Evolutionary conservation across 1,284 basidiomycete species (phyloP).

Genomic region (Ceraceosorus guamensis): DNA sequence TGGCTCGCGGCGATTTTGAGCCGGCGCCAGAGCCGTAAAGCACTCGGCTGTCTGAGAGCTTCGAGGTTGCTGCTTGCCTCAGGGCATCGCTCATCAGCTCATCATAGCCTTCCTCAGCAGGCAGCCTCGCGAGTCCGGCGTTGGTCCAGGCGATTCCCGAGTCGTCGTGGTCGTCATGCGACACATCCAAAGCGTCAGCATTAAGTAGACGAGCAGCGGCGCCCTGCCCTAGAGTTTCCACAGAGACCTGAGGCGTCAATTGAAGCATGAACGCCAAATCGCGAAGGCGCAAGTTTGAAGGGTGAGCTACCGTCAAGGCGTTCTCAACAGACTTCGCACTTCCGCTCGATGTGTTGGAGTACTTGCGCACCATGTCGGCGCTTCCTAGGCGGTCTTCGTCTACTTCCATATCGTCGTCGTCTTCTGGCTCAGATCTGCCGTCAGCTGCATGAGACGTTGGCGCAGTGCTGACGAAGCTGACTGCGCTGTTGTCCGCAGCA

Average conservation of each 20-base stretch:
- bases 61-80: constrained; percentile 24
- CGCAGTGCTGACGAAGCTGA: constrained; percentile 34
- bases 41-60: constrained; percentile 16
- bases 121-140: neutral
- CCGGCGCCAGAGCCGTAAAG: neutral
- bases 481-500: constrained; percentile 25
- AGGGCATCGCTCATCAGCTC: constrained; percentile 14
- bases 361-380: constrained; percentile 3
- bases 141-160: constrained; percentile 3
- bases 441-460: constrained; percentile 21
- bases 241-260: constrained; percentile 36
- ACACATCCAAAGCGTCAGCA: constrained; percentile 22
- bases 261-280: constrained; percentile 40
- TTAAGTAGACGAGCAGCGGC: constrained; percentile 38
- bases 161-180: constrained; percentile 11
- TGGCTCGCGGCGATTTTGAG: constrained; percentile 16
- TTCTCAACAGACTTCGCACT: neutral
- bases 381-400: neutral
- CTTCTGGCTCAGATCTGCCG: constrained; percentile 4
- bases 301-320: constrained; percentile 3
- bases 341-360: neutral
- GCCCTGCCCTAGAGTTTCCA: constrained; percentile 44
- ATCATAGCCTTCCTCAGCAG: constrained; percentile 10
- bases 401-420: neutral
- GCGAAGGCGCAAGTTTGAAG: constrained; percentile 23